phyloP scores from a whole-genome alignment of 768 basidiomycete genomes.

The Sporobolomyces roseus region DNA sequence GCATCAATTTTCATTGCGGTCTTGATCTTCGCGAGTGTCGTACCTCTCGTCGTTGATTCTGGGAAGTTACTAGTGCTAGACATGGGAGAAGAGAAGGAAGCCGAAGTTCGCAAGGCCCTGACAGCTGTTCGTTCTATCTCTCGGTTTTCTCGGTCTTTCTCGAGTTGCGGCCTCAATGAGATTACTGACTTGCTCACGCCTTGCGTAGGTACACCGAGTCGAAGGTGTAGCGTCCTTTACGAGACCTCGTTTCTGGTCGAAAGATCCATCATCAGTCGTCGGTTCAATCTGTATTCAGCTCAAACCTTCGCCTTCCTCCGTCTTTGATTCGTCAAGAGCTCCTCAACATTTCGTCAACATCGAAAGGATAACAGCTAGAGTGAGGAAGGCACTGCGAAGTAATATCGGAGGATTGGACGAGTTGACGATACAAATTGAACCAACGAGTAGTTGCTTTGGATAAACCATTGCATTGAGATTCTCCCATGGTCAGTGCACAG shows the following conservation, averaged over 20 bases:
- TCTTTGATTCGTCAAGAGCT: slow-evolving; percentile 56
- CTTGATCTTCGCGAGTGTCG: slow-evolving; percentile 89
- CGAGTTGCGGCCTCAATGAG: too few species aligned
- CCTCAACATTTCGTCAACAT: slow-evolving; percentile 59
- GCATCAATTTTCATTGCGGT: slow-evolving; percentile 94
- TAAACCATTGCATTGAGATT: neutral
- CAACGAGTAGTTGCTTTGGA: slow-evolving; percentile 14
- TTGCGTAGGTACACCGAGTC: slow-evolving; percentile 62
- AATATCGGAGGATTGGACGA: slow-evolving; percentile 79
- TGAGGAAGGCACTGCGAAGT: slow-evolving; percentile 66
- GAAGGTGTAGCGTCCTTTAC: slow-evolving; percentile 79
- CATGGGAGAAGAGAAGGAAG: slow-evolving; percentile 57
- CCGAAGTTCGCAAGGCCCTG: slow-evolving; percentile 51
- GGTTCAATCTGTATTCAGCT: slow-evolving; percentile 91
- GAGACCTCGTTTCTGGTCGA: slow-evolving; percentile 88
- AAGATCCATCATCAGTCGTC: slow-evolving; percentile 76
- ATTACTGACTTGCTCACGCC: too few species aligned
- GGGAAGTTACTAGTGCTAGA: slow-evolving; percentile 84
- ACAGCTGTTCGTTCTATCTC: slow-evolving; percentile 46
- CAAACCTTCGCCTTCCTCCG: slow-evolving; percentile 57
- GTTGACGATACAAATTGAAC: slow-evolving; percentile 81
- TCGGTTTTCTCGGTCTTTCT: neutral
- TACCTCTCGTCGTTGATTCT: slow-evolving; percentile 90
- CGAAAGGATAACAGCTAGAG: slow-evolving; percentile 70
- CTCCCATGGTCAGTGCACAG: too few species aligned